Evolutionary conservation across 495 filamentous ascomycete genomes (phyloP).

Genomic region (Penicillium roqueforti): DNA sequence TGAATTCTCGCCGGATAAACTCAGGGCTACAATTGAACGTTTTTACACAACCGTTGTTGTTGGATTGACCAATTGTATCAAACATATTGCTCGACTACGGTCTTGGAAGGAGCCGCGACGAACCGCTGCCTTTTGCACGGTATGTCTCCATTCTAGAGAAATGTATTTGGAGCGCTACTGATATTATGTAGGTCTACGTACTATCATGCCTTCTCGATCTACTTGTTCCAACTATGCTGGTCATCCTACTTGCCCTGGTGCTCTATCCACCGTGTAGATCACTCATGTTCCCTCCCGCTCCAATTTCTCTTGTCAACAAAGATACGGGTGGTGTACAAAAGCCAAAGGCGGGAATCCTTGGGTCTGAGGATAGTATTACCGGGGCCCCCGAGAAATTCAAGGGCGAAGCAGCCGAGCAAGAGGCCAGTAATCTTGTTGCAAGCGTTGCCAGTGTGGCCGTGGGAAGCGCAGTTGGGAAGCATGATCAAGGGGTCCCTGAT

Average conservation of each 20-base stretch:
- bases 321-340: constrained; percentile 67
- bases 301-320: constrained; percentile 64
- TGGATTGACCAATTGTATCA: constrained; percentile 57
- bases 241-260: constrained; percentile 61
- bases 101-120: constrained; percentile 76
- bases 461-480: constrained; percentile 69
- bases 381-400: constrained; percentile 79
- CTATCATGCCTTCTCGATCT: constrained; percentile 70
- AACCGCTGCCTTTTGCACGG: constrained; percentile 62
- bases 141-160: constrained; percentile 51
- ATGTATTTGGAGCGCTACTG: constrained; percentile 11
- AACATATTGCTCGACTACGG: constrained; percentile 70
- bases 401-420: constrained; percentile 80
- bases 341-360: constrained; percentile 69
- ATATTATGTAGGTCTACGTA: constrained; percentile 55
- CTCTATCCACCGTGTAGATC: constrained; percentile 58
- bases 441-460: constrained; percentile 70
- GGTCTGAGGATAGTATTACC: constrained; percentile 70
- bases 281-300: constrained; percentile 72
- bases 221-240: constrained; percentile 54
- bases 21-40: constrained; percentile 71
- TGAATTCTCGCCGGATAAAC: constrained; percentile 82
- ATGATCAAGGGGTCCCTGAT: constrained; percentile 50
- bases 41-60: constrained; percentile 80
- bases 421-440: constrained; percentile 76